Percentiles rank a stretch among this genome's conserved stretches.
Conservation (phyloP, 192 early-diverging fungal genomes). For the Cetraspora pellucida region DNA sequence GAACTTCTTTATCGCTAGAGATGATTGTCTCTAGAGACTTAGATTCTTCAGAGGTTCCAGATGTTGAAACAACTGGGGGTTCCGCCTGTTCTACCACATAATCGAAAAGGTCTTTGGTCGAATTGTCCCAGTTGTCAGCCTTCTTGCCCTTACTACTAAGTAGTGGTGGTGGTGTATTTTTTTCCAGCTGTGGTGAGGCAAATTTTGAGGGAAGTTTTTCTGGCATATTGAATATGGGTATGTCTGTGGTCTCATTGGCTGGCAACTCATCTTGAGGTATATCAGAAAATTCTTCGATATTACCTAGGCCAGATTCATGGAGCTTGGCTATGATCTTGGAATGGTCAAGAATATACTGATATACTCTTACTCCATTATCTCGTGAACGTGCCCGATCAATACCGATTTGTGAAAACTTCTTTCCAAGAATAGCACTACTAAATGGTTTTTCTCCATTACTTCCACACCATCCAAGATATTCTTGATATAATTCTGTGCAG, state of each 20-base stretch:
- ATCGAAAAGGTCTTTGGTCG: no score
- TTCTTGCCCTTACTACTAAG: no score
- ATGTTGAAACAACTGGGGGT: no score
- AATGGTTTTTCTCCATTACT: conserved; percentile 1
- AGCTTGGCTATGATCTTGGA: neutral
- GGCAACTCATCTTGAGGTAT: neutral
- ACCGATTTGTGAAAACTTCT: conserved; percentile 4
- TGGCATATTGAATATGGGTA: neutral
- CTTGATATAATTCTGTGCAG: neutral
- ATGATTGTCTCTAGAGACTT: no score
- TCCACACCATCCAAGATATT: neutral
- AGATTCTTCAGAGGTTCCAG: no score
- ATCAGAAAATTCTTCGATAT: conserved; percentile 14
- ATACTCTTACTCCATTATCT: neutral
- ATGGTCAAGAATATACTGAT: neutral
- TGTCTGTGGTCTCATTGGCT: neutral
- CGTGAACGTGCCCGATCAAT: neutral
- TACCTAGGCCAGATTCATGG: neutral
- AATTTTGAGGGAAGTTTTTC: no score
- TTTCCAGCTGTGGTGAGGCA: no score
- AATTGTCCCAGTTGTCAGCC: no score
- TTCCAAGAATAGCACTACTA: neutral
- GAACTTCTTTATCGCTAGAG: no score
- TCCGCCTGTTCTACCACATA: no score
- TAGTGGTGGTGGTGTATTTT: no score